Conservation (phyloP, 768 basidiomycete genomes). For the Pleurotus cornucopiae region DNA sequence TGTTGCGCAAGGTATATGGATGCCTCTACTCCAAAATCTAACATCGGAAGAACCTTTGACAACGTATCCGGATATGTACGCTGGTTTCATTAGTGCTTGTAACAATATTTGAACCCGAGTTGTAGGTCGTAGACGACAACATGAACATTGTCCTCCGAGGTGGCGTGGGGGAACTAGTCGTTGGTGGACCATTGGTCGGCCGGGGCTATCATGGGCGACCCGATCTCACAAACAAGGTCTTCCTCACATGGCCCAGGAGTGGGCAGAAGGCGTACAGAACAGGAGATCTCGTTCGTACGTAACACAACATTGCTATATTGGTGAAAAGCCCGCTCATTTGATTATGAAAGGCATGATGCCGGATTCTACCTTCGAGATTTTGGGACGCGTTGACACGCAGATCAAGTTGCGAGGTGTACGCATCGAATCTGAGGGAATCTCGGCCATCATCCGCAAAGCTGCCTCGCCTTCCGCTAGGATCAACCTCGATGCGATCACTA, state of each 20-base stretch:
- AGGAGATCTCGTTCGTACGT: constrained; percentile 41
- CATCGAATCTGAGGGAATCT: constrained; percentile 50
- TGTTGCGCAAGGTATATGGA: constrained; percentile 44
- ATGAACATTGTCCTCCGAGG: constrained; percentile 41
- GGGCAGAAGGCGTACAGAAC: constrained; percentile 43
- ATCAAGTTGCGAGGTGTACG: constrained; percentile 50
- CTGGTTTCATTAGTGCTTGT: not conserved
- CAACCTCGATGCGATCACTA: constrained; percentile 34
- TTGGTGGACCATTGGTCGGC: constrained; percentile 45
- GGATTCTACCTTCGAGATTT: constrained; percentile 42
- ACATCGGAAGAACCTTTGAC: constrained; percentile 39
- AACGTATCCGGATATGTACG: constrained; percentile 31
- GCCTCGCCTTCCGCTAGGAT: constrained; percentile 17
- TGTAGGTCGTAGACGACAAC: constrained; percentile 38
- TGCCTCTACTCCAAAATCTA: constrained; percentile 31
- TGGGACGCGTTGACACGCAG: constrained; percentile 48
- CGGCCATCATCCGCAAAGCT: constrained; percentile 35
- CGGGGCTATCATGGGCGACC: constrained; percentile 44
- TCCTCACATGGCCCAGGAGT: constrained; percentile 38
- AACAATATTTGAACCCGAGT: constrained; percentile 13
- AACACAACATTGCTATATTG: not conserved
- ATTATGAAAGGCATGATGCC: constrained; percentile 40
- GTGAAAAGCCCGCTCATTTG: not conserved
- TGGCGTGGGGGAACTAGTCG: constrained; percentile 43
- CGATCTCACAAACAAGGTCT: constrained; percentile 40